phyloP scores from a whole-genome alignment of 306 rosid species.

The Gynostemma pentaphyllum region DNA sequence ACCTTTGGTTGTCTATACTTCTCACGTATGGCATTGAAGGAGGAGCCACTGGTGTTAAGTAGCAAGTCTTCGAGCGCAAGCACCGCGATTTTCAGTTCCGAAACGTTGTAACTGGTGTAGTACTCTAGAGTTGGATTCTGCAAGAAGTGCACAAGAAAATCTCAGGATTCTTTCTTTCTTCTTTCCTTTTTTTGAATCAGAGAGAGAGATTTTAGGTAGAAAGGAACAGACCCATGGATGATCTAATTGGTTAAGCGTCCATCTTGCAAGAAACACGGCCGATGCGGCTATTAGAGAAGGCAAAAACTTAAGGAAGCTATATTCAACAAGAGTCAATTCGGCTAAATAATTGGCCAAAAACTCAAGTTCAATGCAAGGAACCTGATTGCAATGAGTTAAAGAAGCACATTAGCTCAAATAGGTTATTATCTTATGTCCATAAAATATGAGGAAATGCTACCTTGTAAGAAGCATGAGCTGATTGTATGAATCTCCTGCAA shows the following conservation, averaged over 20 bases:
- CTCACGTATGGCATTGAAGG: slow-evolving; percentile 55
- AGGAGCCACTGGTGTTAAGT: slow-evolving; percentile 40
- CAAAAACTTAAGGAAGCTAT: slow-evolving; percentile 62
- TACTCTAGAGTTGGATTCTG: slow-evolving; percentile 75
- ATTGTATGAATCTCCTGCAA: slow-evolving; percentile 85
- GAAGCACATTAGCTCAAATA: neutral
- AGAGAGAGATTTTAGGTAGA: neutral
- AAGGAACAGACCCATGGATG: slow-evolving; percentile 62
- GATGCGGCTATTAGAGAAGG: slow-evolving; percentile 90
- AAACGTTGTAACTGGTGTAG: slow-evolving; percentile 55
- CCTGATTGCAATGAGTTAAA: slow-evolving; percentile 31
- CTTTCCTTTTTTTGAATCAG: neutral
- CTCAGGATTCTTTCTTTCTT: neutral
- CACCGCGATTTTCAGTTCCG: slow-evolving; percentile 54
- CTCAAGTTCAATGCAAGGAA: slow-evolving; percentile 58
- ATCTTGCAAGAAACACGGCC: slow-evolving; percentile 86
- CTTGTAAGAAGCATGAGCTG: slow-evolving; percentile 66
- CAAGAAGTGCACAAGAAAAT: slow-evolving; percentile 13
- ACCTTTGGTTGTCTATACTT: slow-evolving; percentile 78
- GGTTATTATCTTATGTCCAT: neutral
- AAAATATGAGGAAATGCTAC: slow-evolving; percentile 22
- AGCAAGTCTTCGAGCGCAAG: slow-evolving; percentile 65
- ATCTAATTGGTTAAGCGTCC: slow-evolving; percentile 65
- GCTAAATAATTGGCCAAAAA: slow-evolving; percentile 83
- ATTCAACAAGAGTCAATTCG: slow-evolving; percentile 71